These are phyloP conservation scores for Cephalotrichum gorgonifer DNA, from an alignment of 2,329 filamentous ascomycete species.

Conservation along the genomic window DNA sequence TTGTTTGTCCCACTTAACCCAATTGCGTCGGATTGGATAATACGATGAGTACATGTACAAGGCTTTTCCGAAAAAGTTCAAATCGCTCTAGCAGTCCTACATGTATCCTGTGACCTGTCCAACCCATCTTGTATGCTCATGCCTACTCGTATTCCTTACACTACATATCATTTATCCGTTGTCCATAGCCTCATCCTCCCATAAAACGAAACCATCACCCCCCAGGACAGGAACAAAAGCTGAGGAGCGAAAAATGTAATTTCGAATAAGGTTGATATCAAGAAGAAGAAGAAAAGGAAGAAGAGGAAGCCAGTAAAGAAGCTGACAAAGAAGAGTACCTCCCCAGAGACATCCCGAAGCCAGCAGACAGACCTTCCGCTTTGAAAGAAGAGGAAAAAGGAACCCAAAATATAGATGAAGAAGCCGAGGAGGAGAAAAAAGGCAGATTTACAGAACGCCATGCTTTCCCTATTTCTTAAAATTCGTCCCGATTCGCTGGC, in stretches of 20 bases:
- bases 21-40: too few relatives aligned
- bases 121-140: too few relatives aligned
- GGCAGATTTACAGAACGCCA: background rate
- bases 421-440: constrained; percentile 2
- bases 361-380: background rate
- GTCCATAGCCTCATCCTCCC: too few relatives aligned
- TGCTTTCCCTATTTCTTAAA: constrained; percentile 1
- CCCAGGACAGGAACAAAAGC: background rate
- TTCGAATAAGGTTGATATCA: background rate
- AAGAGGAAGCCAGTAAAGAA: background rate
- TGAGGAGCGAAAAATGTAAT: background rate
- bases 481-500: background rate
- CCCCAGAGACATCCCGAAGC: background rate
- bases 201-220: background rate
- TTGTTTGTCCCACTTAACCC: too few relatives aligned
- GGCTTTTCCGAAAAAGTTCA: background rate
- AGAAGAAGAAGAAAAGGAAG: background rate
- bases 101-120: background rate
- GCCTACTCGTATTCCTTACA: background rate
- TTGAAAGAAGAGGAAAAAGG: too few relatives aligned
- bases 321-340: background rate
- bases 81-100: background rate
- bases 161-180: too few relatives aligned
- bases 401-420: constrained; percentile 2
- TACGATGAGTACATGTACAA: too few relatives aligned